Evolutionary conservation across 2,329 filamentous ascomycete species (phyloP), one percentile per base, ranked within the genome.

Genomic region (Lecanicillium sp.): DNA sequence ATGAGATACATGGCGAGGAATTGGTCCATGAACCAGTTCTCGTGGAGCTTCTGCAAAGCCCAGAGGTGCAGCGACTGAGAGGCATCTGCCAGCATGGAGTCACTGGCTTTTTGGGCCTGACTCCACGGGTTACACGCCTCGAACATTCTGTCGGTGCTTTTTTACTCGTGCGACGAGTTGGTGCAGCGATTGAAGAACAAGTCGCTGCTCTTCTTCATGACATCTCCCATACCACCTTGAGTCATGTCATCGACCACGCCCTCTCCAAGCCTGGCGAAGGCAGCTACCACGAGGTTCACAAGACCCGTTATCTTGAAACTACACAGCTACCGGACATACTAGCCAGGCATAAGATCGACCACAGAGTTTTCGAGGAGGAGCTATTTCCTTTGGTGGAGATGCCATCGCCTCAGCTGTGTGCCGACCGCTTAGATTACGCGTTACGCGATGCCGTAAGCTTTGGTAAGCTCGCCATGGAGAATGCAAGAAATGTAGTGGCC

Each of bases 61-160:
- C 59, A 1, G 61, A 58, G 12, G 48, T 69, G 11, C 54, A 52
- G 8, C 65, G 66, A 14, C 61, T 69, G 2, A 51, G 49, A 35
- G 64, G 62, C 6, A 58, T 69, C 48, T 59, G 57, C 50, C 66
- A 69, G 51, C 60, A 67, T 44, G 65, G 67, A 21, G 55, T 69
- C 21, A 67, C 63, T 6, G 59, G 60, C 12, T 56, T 67, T 23
- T 54, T 69, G 2, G 58, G 59, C 45, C 54, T 65, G 11, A 63
- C 60, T 5, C 65, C 62, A 5, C 48, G 44, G 12, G 58, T 69
- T 17, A 68, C 65, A 10, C 64, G 66, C 15, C 58, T 67, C 27
- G 65, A 69, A 51, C 67, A 69, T 52, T 67, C 65, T 7, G 61
- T 68, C 38, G 67, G 67, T 35, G 65, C 66, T 21, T 61, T 67